phyloP scores from a whole-genome alignment of 2,329 filamentous ascomycete species.

The Fusarium globosum region DNA sequence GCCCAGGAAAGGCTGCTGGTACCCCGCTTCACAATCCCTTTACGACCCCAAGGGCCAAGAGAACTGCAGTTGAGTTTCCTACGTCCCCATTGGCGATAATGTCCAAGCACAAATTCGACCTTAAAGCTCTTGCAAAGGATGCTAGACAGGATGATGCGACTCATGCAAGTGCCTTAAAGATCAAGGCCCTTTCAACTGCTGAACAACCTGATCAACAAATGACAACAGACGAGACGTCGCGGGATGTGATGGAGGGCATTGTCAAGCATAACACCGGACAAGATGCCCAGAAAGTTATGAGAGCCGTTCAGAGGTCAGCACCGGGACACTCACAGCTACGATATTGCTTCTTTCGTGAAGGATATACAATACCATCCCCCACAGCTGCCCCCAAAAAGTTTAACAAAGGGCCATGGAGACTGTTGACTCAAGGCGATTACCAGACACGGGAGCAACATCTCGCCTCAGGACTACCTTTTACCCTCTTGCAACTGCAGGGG shows the following conservation, averaged over 20 bases:
- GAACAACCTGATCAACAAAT: conserved; percentile 10
- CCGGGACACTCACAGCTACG: conserved; percentile 49
- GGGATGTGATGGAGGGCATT: conserved; percentile 45
- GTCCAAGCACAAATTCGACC: conserved; percentile 70
- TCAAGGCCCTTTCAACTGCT: conserved; percentile 49
- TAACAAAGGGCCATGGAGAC: conserved; percentile 57
- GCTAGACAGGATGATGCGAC: conserved; percentile 68
- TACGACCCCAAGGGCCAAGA: conserved; percentile 61
- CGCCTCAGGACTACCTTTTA: conserved; percentile 69
- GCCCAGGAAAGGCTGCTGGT: conserved; percentile 35
- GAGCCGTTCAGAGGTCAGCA: conserved; percentile 64
- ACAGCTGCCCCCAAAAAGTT: conserved; percentile 46
- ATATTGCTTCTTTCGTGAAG: conserved; percentile 63
- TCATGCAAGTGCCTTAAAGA: conserved; percentile 64
- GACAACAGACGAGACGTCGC: conserved; percentile 33
- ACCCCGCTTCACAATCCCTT: conserved; percentile 40
- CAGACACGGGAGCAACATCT: conserved; percentile 67
- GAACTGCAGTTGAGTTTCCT: conserved; percentile 54
- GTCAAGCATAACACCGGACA: conserved; percentile 54
- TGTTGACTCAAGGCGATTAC: conserved; percentile 58
- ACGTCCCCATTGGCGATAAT: conserved; percentile 63
- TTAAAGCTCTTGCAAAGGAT: conserved; percentile 71
- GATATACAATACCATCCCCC: conserved; percentile 44
- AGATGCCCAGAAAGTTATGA: conserved; percentile 57
- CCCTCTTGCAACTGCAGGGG: conserved; percentile 52